A percentile compares a stretch with the other conserved stretches of the same genome.
These are phyloP conservation scores for Aspergillus felis DNA, from an alignment of 2,329 filamentous ascomycete species.

Conservation along the genomic window DNA sequence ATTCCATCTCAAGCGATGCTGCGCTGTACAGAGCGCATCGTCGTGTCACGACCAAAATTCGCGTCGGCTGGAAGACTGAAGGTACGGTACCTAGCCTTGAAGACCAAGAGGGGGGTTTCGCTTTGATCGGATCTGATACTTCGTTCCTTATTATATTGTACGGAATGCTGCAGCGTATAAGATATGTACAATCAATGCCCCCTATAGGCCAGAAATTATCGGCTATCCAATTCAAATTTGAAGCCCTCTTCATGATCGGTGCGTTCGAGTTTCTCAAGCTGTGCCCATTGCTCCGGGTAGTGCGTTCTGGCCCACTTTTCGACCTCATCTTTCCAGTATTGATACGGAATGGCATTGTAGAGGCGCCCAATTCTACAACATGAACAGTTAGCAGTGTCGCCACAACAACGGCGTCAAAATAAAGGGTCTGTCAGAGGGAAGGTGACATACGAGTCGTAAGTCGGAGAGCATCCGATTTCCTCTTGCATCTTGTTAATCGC, in stretches of 20 bases:
- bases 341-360: conserved; percentile 68
- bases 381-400: conserved; percentile 7
- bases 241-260: conserved; percentile 32
- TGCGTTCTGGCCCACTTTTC: conserved; percentile 68
- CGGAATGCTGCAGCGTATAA: background rate
- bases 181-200: background rate
- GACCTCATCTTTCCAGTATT: conserved; percentile 63
- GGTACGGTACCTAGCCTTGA: background rate
- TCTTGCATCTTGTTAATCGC: conserved; percentile 64
- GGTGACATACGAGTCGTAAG: conserved; percentile 64
- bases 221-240: conserved; percentile 24
- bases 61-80: background rate
- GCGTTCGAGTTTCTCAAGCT: conserved; percentile 50
- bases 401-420: background rate
- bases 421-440: background rate
- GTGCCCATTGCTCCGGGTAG: conserved; percentile 66
- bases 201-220: background rate
- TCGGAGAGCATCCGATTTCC: conserved; percentile 64
- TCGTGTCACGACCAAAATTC: background rate
- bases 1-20: background rate
- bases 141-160: background rate
- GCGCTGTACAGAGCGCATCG: background rate
- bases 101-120: background rate
- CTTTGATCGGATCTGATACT: background rate
- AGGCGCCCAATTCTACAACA: conserved; percentile 64